Evolutionary conservation across 768 basidiomycete species (phyloP).

Genomic region (Hericium coralloides): DNA sequence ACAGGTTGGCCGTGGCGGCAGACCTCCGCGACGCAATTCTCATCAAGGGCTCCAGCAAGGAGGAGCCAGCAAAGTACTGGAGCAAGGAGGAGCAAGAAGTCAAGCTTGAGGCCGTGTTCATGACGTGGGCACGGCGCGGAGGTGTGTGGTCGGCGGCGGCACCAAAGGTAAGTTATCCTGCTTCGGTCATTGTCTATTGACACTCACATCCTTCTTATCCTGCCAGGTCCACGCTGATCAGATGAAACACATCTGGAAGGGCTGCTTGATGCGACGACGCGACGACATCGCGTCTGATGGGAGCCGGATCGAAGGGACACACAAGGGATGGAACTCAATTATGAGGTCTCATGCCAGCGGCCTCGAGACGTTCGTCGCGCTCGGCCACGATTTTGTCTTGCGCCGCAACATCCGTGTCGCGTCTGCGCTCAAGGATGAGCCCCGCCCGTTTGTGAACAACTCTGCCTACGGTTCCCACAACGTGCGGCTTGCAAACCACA

Average conservation of each 20-base stretch:
- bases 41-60: background rate
- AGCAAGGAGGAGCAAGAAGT: constrained; percentile 12
- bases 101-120: constrained; percentile 4
- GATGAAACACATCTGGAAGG: constrained; percentile 19
- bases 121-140: background rate
- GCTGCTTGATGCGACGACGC: constrained; percentile 16
- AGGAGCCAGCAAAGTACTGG: constrained; percentile 14
- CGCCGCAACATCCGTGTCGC: constrained; percentile 15
- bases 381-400: constrained; percentile 18
- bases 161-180: constrained; percentile 1
- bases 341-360: constrained; percentile 17
- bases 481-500: constrained; percentile 13
- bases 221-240: constrained; percentile 4
- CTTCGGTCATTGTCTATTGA: no score
- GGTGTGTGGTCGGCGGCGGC: constrained; percentile 6
- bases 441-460: constrained; percentile 2
- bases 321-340: constrained; percentile 22
- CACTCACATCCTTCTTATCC: no score
- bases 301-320: constrained; percentile 21
- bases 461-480: constrained; percentile 19
- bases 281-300: constrained; percentile 19
- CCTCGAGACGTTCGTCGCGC: constrained; percentile 11
- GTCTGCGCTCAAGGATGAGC: background rate
- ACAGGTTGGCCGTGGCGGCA: background rate
- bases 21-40: background rate